Evolutionary conservation across 768 basidiomycete genomes (phyloP).

Genomic region (Lactifluus echinatus): DNA sequence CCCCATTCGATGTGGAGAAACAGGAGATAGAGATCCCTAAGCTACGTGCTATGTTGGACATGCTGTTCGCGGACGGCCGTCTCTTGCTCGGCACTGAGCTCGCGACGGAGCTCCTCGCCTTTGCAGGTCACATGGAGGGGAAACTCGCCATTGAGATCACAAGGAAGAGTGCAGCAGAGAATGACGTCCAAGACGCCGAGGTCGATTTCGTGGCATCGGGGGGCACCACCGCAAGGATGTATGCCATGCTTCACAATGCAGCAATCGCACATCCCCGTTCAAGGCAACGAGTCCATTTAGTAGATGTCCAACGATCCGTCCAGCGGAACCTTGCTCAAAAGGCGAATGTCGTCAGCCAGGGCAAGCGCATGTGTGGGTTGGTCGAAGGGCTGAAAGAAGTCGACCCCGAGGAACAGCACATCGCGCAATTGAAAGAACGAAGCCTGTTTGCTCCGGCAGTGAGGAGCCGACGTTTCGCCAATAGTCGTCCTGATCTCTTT

Average conservation of each 20-base stretch:
- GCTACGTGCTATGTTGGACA: constrained; percentile 10
- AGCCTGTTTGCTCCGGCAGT: not conserved
- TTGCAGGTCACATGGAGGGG: constrained; percentile 5
- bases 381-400: not conserved
- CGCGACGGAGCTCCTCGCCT: constrained; percentile 9
- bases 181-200: not conserved
- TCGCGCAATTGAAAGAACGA: not conserved
- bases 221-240: not conserved
- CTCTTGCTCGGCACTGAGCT: constrained; percentile 6
- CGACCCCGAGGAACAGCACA: not conserved
- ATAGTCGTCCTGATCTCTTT: not conserved
- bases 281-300: constrained; percentile 13
- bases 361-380: not conserved
- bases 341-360: not conserved
- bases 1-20: constrained; percentile 11
- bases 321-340: not conserved
- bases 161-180: not conserved
- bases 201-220: not conserved
- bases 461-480: not conserved
- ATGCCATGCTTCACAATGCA: not conserved
- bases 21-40: constrained; percentile 13
- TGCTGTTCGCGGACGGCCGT: constrained; percentile 6
- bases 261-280: not conserved
- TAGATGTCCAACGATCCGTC: constrained; percentile 16
- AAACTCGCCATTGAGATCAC: not conserved